phyloP scores from a whole-genome alignment of 2,329 filamentous ascomycete species.

The Fusarium nurragi region DNA sequence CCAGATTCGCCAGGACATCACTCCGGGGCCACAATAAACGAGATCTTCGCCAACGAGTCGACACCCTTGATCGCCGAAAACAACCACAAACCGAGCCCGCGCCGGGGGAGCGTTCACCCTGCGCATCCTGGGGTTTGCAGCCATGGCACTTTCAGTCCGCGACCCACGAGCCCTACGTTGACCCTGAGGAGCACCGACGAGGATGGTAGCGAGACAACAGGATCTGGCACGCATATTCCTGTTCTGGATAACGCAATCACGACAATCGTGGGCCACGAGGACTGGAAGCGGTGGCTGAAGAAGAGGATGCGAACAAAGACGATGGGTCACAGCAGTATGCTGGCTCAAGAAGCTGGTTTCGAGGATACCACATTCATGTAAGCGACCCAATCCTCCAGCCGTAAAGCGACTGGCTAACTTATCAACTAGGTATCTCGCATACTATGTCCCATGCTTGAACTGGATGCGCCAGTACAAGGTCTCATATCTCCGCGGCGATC shows the following conservation, averaged over 20 bases:
- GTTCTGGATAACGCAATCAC: conserved; percentile 53
- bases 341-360: conserved; percentile 78
- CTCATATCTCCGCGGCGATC: conserved; percentile 84
- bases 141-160: conserved; percentile 81
- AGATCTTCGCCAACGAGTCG: conserved; percentile 54
- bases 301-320: conserved; percentile 68
- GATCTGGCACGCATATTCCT: conserved; percentile 47
- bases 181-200: conserved; percentile 47
- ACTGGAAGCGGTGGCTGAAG: conserved; percentile 62
- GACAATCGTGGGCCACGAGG: conserved; percentile 52
- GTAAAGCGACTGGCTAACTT: conserved; percentile 14
- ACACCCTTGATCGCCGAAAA: conserved; percentile 58
- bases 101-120: conserved; percentile 41
- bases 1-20: conserved; percentile 39
- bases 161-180: conserved; percentile 61
- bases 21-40: conserved; percentile 28
- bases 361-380: conserved; percentile 79
- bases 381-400: conserved; percentile 42
- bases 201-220: conserved; percentile 48
- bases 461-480: conserved; percentile 91
- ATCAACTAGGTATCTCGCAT: conserved; percentile 77
- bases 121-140: conserved; percentile 64
- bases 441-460: conserved; percentile 90
- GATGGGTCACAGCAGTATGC: conserved; percentile 75
- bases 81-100: conserved; percentile 35